Evolutionary conservation across 441 rosid species (phyloP).

Genomic region (Adansonia rubrostipa): DNA sequence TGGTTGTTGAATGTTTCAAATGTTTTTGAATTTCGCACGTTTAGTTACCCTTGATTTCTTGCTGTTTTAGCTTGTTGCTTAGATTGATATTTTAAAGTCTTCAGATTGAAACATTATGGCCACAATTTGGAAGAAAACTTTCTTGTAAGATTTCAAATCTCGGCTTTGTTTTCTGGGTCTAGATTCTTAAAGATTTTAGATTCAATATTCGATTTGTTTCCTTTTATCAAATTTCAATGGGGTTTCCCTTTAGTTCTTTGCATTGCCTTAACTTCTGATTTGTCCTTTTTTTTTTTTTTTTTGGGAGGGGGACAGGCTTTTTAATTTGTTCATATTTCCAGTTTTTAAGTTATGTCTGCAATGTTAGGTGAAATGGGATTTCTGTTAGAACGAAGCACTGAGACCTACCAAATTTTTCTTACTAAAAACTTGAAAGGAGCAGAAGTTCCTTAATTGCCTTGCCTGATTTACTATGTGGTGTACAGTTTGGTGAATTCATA

Average conservation of each 20-base stretch:
- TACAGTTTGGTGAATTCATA: background rate
- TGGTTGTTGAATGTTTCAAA: background rate
- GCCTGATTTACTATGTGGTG: background rate
- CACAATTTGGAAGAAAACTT: conserved; percentile 6
- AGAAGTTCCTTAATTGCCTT: background rate
- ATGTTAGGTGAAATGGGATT: background rate
- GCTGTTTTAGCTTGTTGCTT: conserved; percentile 4
- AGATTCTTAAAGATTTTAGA: background rate
- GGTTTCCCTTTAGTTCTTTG: background rate
- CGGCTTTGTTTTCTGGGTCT: conserved; percentile 1
- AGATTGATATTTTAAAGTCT: conserved; percentile 17
- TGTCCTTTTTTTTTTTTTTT: background rate
- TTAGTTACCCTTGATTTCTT: conserved; percentile 14
- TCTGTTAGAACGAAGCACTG: conserved; percentile 1
- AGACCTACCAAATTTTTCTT: background rate
- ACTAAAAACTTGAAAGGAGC: background rate
- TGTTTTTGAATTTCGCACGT: conserved; percentile 8
- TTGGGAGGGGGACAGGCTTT: background rate
- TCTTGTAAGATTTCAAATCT: conserved; percentile 24
- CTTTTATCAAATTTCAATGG: background rate
- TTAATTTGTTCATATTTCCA: background rate
- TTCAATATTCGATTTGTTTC: conserved; percentile 9
- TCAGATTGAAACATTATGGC: background rate
- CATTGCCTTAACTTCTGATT: background rate
- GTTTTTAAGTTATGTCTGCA: background rate